A percentile compares a stretch with the other conserved stretches of the same genome.
Evolutionary conservation across 2,329 filamentous ascomycete genomes (phyloP).

Genomic region (Furcasterigmium sp.): DNA sequence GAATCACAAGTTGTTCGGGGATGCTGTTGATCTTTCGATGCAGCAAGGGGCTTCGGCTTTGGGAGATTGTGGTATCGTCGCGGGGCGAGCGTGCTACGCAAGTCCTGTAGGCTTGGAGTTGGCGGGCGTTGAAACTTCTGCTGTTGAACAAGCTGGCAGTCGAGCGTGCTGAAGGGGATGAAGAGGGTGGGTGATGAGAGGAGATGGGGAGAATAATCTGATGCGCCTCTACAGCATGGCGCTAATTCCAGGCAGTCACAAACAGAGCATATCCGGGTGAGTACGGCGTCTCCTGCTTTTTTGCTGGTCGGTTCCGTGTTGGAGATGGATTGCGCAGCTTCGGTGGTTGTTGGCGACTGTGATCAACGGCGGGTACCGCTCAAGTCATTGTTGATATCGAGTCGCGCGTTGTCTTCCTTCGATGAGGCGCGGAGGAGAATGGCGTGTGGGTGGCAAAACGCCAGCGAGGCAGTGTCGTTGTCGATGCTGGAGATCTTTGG

Average conservation of each 20-base stretch:
- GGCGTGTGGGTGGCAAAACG: neutral
- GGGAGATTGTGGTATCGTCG: too few relatives aligned
- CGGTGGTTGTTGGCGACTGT: neutral
- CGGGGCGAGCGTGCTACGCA: constrained; percentile 4
- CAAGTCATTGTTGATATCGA: neutral
- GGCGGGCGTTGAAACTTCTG: too few relatives aligned
- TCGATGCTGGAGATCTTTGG: neutral
- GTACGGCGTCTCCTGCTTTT: neutral
- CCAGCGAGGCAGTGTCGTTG: neutral
- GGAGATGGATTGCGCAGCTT: too few relatives aligned
- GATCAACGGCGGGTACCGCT: neutral
- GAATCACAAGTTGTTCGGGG: too few relatives aligned
- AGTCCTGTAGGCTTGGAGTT: too few relatives aligned
- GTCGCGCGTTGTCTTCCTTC: neutral
- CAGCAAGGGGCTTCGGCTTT: too few relatives aligned
- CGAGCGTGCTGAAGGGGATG: neutral
- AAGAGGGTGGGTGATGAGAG: constrained; percentile 2
- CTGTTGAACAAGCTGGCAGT: constrained; percentile 9
- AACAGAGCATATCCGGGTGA: neutral
- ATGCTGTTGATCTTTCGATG: too few relatives aligned
- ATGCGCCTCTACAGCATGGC: constrained; percentile 14
- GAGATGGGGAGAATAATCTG: constrained; percentile 9
- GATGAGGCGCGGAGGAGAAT: neutral
- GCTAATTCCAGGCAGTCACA: constrained; percentile 5
- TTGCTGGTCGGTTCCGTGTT: neutral